phyloP scores from a whole-genome alignment of 139 green algal genomes.

The Spirogloea muscicola region DNA sequence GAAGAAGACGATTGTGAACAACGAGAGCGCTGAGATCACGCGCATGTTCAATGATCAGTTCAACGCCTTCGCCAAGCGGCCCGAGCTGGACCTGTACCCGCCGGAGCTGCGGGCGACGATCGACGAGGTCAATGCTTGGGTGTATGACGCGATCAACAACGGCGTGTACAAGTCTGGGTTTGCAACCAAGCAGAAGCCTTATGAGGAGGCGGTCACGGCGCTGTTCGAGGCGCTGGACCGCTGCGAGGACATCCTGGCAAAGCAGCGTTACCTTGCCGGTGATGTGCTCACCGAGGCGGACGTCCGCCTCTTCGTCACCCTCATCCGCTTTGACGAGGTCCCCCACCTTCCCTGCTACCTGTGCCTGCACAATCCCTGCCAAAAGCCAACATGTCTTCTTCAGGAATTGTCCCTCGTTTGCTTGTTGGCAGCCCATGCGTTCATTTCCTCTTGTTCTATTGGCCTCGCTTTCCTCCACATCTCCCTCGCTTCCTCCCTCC shows the following conservation, averaged over 20 bases:
- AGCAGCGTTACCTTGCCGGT: slow-evolving; percentile 78
- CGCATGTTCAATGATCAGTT: slow-evolving; percentile 85
- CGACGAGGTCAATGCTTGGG: slow-evolving; percentile 50
- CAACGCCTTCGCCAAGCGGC: slow-evolving; percentile 72
- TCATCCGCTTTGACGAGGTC: slow-evolving; percentile 76
- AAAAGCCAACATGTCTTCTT: too few species aligned
- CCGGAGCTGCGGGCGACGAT: slow-evolving; percentile 33
- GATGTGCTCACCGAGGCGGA: slow-evolving; percentile 89
- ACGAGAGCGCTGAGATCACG: slow-evolving; percentile 86
- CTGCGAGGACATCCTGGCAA: slow-evolving; percentile 73
- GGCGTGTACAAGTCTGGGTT: slow-evolving; percentile 95
- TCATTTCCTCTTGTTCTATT: too few species aligned
- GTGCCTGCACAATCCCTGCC: too few species aligned
- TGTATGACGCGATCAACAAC: slow-evolving; percentile 91
- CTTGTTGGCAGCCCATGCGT: too few species aligned
- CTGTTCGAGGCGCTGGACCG: slow-evolving; percentile 78
- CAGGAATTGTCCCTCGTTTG: too few species aligned
- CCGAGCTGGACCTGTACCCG: slow-evolving; percentile 52
- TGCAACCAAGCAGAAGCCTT: slow-evolving; percentile 78
- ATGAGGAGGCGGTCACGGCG: slow-evolving; percentile 67
- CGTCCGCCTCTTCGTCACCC: slow-evolving; percentile 82
- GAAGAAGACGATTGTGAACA: slow-evolving; percentile 88
- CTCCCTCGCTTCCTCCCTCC: too few species aligned
- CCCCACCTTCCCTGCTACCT: too few species aligned
- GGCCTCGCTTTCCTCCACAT: not conserved